These are phyloP conservation scores for Stagonosporopsis tanaceti DNA, from an alignment of 2,329 filamentous ascomycete genomes.

Conservation along the genomic window DNA sequence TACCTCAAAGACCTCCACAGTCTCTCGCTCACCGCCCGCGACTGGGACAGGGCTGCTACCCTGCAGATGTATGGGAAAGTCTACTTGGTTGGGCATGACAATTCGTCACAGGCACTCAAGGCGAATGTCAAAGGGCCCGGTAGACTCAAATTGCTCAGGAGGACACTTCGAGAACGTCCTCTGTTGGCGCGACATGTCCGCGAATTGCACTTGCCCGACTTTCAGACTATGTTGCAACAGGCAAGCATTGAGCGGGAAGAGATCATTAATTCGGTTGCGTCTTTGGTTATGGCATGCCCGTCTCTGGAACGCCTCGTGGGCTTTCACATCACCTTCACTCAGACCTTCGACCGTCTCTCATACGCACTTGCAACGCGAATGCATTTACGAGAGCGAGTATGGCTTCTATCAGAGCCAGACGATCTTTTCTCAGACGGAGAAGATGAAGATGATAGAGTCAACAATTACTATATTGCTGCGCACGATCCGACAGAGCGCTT, in stretches of 20 bases:
- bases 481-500: slow-evolving; percentile 62
- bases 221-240: slow-evolving; percentile 52
- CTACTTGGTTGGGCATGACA: slow-evolving; percentile 57
- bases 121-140: slow-evolving; percentile 59
- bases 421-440: slow-evolving; percentile 39
- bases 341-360: slow-evolving; percentile 63
- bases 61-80: slow-evolving; percentile 58
- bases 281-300: slow-evolving; percentile 66
- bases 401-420: slow-evolving; percentile 56
- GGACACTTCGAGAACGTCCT: slow-evolving; percentile 62
- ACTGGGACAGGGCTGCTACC: slow-evolving; percentile 63
- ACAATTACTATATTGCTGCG: slow-evolving; percentile 46
- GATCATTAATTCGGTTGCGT: slow-evolving; percentile 61
- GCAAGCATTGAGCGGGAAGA: slow-evolving; percentile 56
- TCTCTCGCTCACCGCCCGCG: slow-evolving; percentile 62
- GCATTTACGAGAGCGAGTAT: slow-evolving; percentile 63
- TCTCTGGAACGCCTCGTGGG: slow-evolving; percentile 64
- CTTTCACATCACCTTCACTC: slow-evolving; percentile 61
- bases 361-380: slow-evolving; percentile 64
- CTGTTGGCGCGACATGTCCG: slow-evolving; percentile 61
- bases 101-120: slow-evolving; percentile 36
- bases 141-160: slow-evolving; percentile 62
- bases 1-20: slow-evolving; percentile 63
- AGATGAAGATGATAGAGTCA: slow-evolving; percentile 38
- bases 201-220: slow-evolving; percentile 61